Base-by-base conservation (phyloP, 257 asterid genomes). In the Solanum chiquidenum region DNA sequence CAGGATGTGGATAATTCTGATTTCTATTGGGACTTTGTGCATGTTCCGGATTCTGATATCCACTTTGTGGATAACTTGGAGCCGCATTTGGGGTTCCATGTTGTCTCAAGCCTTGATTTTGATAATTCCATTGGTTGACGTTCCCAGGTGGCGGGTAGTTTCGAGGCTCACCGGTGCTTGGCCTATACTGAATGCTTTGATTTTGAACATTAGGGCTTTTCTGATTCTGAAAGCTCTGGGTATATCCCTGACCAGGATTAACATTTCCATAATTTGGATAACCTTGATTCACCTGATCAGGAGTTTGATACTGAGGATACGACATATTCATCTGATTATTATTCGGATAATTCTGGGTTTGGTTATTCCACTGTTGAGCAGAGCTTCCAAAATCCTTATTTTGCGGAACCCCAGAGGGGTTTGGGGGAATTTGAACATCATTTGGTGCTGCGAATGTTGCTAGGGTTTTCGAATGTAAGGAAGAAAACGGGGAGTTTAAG, bases 401-500 rank as follows among this genome's bases (percentile, higher is more conserved):
- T 79, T 79, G 38, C 3, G 64, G 84, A 82, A 46, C 42, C 29
- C 44, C 12, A 49, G 85, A 18, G 4, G 35, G 44, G 18, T 68
- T 76, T 87, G 85, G 87, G 13, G 86, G 89, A 34, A 72, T 62
- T 55, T 88, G 92, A 49, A 75, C 85, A 66, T 89, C 88, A 44
- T 92, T 92, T 64, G 94, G 92, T 25, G 86, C 40, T 66, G 94
- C 90, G 9, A 93, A 93, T 71, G 96, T 90, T 4, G 96, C 88
- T 74, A 94, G 91, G 86, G 90, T 33, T 90, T 88, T 89, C 66
- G 25, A 3, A 7, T 82, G 86, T 10, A 86, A 40, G 34, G 91
- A 84, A 69, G 86, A 90, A 83, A 86, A 10, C n/a, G 85, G 76
- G 55, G 90, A 89, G 46, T 25, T 87, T 86, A 83, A 89, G 87